Base-by-base conservation (phyloP, 73 alveolate species). In the Stentor roeselii region DNA sequence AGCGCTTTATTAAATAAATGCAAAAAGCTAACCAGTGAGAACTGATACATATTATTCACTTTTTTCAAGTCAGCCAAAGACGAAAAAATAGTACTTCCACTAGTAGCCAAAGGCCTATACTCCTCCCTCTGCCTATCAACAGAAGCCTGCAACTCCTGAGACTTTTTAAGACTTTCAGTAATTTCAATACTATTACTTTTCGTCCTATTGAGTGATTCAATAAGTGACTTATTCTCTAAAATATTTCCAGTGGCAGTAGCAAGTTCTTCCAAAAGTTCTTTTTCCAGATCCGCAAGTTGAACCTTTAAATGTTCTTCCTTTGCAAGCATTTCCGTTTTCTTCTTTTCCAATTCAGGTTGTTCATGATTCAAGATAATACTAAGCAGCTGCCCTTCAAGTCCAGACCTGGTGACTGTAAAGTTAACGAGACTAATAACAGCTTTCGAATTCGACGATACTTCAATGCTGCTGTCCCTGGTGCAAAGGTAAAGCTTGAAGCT, bases 331-430 rank as follows among this genome's bases (percentile, higher is more conserved):
- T 94, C 93, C 75, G 98, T 90, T 94, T 98, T 98, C 86, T 96
- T 95, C 86, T 95, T 93, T 88, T 98, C 99, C 80, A 98, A 93
- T 90, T 98, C 99, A 3, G 99, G 99, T 90, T 98, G 98, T 91
- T 98, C 99, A 77, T 93, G 95, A 90, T 98, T 98, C 77, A 98
- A 90, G 3, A 99, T 98, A 50, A 98, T 96, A 2, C 99, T 97
- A 36, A 98, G 93, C 83, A 98, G 96, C 91, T 98, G 98, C 6
- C 99, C 98, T 93, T 98, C 99, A 42, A 98, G 94, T 74, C 99
- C 99, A 61, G 99, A 96, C 91, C 97, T 95, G 0, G 99, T 98
- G 0, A 98, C 99, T 39, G 99, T 97, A 86, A 98, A 98, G 92
- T 98, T 98, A 67, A 98, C 98, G 1, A 96, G 92, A 59, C 96